Evolutionary conservation across 192 early-diverging fungal species (phyloP), one percentile per base, ranked within the genome.

Genomic region (Diversispora eburnea): DNA sequence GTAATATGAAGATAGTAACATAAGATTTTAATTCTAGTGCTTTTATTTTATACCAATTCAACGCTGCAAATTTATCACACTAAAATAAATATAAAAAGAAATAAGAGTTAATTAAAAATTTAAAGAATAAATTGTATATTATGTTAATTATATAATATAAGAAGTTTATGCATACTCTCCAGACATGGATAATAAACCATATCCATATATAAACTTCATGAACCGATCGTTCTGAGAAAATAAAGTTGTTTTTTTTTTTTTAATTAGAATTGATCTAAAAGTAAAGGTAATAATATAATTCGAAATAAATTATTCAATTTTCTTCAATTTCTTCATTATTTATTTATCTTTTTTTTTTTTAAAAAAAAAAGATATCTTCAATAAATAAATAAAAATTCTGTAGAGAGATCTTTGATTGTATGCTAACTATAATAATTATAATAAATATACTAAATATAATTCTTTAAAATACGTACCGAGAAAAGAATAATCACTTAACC

Each of bases 171-270:
- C 17, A 43, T 70, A 70, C 68, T 20, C 19, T 55, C 33, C 39
- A 70, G 7, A 57, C 68, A 58, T 70, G 68, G 19, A 70, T 0
- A 15, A 70, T 57, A 56, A 70, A 54, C 68, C 68, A 70, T 20
- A 70, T 43, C 68, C 51, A 70, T 70, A 70, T 41, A 25, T 70
- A 70, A 7, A 70, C 5, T 12, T 54, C 68, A 70, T 70, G 68
- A 41, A 57, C 41, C 9, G 68, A 70, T 57, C 68, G 33, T 57
- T 70, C 68, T 70, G 17, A 62, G 13, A 15, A 15, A 25, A 8
- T 22, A 62, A 43, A 62, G 51, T 54, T 58, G n/a, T 19, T 5
- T 19, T 57, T 20, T 19, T 19, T 17, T 17, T 6, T 19, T 13
- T 57, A 19, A 19, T 57, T n/a, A 57, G n/a, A 19, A 19, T 57